A percentile compares a stretch with the other conserved stretches of the same genome.
phyloP scores from a whole-genome alignment of 2,329 filamentous ascomycete species.

The Cladorrhinum sp. region DNA sequence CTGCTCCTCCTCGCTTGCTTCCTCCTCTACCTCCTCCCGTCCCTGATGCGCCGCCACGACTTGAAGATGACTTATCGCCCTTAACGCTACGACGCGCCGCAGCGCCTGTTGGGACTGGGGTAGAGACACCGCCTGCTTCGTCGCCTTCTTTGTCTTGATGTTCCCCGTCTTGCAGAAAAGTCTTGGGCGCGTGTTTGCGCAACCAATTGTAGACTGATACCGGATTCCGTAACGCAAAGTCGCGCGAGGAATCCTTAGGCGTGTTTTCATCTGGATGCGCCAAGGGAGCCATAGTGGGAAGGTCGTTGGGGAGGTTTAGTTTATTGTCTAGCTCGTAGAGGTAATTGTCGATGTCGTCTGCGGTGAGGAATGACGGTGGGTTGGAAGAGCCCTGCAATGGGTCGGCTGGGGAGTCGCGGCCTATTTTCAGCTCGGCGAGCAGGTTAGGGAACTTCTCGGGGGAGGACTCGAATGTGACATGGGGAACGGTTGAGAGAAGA shows the following conservation, averaged over 20 bases:
- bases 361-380: constrained; percentile 64
- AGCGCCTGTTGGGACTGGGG: constrained; percentile 11
- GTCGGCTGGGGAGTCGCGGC: constrained; percentile 40
- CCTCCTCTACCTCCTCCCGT: not conserved
- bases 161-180: constrained; percentile 77
- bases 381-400: constrained; percentile 51
- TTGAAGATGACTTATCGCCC: constrained; percentile 26
- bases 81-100: constrained; percentile 33
- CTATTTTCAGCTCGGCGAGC: constrained; percentile 47
- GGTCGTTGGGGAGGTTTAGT: constrained; percentile 41
- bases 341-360: constrained; percentile 72
- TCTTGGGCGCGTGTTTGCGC: constrained; percentile 75
- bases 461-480: constrained; percentile 50
- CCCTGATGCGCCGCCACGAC: constrained; percentile 8
- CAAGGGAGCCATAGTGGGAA: constrained; percentile 50
- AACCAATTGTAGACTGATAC: constrained; percentile 97
- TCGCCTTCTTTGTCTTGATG: constrained; percentile 39
- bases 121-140: constrained; percentile 11
- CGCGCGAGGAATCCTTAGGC: constrained; percentile 40
- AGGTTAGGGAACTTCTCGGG: constrained; percentile 62
- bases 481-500: constrained; percentile 53
- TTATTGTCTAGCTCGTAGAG: constrained; percentile 60
- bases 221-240: constrained; percentile 68
- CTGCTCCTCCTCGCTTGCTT: too few species aligned
- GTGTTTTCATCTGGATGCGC: constrained; percentile 40